phyloP scores from a whole-genome alignment of 1,284 basidiomycete genomes.

The Trichosporon sp. region DNA sequence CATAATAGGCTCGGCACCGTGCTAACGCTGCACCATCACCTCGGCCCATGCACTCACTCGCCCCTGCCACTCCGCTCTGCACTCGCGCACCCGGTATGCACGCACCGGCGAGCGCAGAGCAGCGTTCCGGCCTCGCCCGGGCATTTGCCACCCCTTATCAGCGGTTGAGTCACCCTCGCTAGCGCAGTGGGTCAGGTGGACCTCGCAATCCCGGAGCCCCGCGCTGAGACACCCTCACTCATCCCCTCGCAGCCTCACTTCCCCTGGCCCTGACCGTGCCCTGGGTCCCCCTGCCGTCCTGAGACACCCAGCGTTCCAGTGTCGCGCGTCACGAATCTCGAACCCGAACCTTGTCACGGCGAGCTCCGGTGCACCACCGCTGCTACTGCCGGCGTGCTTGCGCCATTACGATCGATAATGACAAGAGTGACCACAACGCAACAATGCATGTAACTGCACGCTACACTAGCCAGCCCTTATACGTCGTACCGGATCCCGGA shows the following conservation, averaged over 20 bases:
- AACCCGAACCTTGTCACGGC: background rate
- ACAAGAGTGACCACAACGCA: background rate
- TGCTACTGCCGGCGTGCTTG: background rate
- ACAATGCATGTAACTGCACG: background rate
- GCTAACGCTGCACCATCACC: background rate
- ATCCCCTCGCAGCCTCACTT: no score
- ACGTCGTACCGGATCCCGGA: slow-evolving; percentile 1
- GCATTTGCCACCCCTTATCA: slow-evolving; percentile 1
- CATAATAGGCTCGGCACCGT: background rate
- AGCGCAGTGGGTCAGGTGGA: background rate
- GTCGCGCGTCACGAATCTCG: background rate
- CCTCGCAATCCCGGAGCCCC: background rate
- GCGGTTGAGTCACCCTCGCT: background rate
- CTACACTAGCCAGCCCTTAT: slow-evolving; percentile 18
- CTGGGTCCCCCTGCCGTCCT: background rate
- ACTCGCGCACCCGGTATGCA: background rate
- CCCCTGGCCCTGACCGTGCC: background rate
- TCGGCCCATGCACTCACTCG: no score
- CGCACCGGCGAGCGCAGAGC: background rate
- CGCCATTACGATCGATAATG: background rate
- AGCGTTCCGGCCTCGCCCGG: background rate
- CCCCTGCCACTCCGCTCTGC: background rate
- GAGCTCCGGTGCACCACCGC: no score
- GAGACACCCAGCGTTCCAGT: no score
- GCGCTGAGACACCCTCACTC: background rate